Evolutionary conservation across 306 rosid genomes (phyloP).

Genomic region (Vigna hirtella): DNA sequence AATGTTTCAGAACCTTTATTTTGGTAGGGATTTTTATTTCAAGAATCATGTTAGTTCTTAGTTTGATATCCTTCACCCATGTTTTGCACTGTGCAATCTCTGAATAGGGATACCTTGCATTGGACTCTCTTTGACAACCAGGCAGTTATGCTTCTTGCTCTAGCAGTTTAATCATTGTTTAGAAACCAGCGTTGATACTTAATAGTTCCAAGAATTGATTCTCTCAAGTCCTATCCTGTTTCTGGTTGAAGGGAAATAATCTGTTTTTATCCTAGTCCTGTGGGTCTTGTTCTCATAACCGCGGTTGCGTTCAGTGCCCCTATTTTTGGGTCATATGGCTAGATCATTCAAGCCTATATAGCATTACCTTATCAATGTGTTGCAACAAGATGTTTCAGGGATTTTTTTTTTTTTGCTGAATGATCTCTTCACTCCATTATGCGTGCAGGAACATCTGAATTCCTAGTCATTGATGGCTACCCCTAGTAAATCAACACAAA

Average conservation of each 20-base stretch:
- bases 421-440: conserved; percentile 27
- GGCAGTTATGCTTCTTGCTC: conserved; percentile 10
- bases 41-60: conserved; percentile 12
- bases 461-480: conserved; percentile 56
- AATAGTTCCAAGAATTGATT: conserved; percentile 4
- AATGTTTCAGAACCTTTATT: conserved; percentile 13
- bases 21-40: neutral
- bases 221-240: neutral
- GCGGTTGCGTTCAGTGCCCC: neutral
- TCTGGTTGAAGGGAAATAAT: conserved; percentile 10
- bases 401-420: conserved; percentile 41
- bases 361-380: conserved; percentile 3
- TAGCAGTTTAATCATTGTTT: conserved; percentile 28
- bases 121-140: conserved; percentile 14
- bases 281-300: neutral
- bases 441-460: conserved; percentile 55
- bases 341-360: conserved; percentile 5
- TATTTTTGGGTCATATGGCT: neutral
- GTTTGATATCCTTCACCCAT: conserved; percentile 4
- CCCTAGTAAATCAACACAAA: conserved; percentile 49
- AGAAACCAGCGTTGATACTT: neutral
- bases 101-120: conserved; percentile 18
- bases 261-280: neutral
- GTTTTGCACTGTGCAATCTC: conserved; percentile 29
- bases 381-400: conserved; percentile 17